phyloP scores from a whole-genome alignment of 192 early-diverging fungal species.

The Dispira parvispora region DNA sequence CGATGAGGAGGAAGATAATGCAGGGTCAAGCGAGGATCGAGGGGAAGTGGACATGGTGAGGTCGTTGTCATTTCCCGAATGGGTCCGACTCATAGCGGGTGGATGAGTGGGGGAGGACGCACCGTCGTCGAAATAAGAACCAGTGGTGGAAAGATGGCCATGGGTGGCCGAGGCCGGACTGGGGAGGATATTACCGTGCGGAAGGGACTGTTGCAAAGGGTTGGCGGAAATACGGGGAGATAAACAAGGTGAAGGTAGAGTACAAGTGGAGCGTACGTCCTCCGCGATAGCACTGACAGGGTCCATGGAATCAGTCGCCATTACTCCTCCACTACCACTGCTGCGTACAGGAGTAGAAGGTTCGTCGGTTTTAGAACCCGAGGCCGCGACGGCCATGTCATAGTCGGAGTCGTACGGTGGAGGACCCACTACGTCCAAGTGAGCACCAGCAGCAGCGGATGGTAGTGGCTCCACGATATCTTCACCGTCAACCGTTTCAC shows the following conservation, averaged over 20 bases:
- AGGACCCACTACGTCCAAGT: background rate
- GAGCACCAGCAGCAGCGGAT: background rate
- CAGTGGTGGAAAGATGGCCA: background rate
- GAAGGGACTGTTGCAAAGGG: too few relatives aligned
- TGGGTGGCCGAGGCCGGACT: slow-evolving; percentile 2
- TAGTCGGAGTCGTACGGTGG: background rate
- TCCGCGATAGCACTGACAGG: background rate
- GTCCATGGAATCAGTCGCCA: background rate
- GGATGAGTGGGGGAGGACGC: background rate
- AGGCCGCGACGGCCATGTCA: background rate
- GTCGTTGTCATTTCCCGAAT: too few relatives aligned
- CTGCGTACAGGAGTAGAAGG: too few relatives aligned
- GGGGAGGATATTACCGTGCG: background rate
- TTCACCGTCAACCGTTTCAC: too few relatives aligned
- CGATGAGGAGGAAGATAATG: too few relatives aligned
- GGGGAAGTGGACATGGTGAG: too few relatives aligned
- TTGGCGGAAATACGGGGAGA: slow-evolving; percentile 8
- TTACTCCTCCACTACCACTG: too few relatives aligned
- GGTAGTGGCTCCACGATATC: too few relatives aligned
- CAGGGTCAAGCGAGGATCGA: too few relatives aligned
- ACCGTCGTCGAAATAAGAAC: slow-evolving; percentile 1
- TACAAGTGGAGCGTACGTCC: slow-evolving; percentile 9
- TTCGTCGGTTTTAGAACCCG: too few relatives aligned
- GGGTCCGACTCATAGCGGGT: background rate
- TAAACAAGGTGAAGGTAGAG: slow-evolving; percentile 8